phyloP scores from a whole-genome alignment of 2,329 filamentous ascomycete genomes.

The Neofusicoccum sp. region DNA sequence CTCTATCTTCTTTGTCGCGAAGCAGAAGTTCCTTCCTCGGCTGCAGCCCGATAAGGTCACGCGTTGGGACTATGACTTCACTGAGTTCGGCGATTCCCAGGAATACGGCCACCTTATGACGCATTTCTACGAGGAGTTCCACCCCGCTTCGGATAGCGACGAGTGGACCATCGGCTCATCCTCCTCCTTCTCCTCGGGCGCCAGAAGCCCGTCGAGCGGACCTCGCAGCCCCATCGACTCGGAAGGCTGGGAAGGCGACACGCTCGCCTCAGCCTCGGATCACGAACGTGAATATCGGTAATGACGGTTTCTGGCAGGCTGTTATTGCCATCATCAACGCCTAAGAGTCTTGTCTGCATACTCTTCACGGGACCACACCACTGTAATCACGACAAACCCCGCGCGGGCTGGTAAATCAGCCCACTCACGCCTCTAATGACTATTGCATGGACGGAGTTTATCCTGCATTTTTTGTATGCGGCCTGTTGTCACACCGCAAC shows the following conservation, averaged over 20 bases:
- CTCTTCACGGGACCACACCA: neutral
- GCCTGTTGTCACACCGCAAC: neutral
- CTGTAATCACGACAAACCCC: conserved; percentile 6
- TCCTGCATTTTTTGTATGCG: conserved; percentile 14
- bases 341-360: neutral
- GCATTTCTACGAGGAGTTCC: conserved; percentile 54
- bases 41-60: conserved; percentile 81
- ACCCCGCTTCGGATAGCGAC: conserved; percentile 65
- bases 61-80: conserved; percentile 94
- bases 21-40: conserved; percentile 76
- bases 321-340: neutral
- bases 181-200: conserved; percentile 68
- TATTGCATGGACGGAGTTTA: conserved; percentile 20
- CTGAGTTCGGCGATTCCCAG: conserved; percentile 72
- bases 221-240: conserved; percentile 49
- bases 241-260: conserved; percentile 62
- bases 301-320: conserved; percentile 3
- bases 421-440: conserved; percentile 18
- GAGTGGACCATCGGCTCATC: conserved; percentile 89
- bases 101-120: conserved; percentile 57
- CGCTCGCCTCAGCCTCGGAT: conserved; percentile 47
- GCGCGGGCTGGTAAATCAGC: neutral
- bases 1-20: conserved; percentile 77
- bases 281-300: conserved; percentile 30
- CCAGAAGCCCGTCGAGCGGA: conserved; percentile 55